A percentile compares a stretch with the other conserved stretches of the same genome.
Conservation (phyloP, 495 filamentous ascomycete genomes). For the Hypomontagnella submonticulosa region DNA sequence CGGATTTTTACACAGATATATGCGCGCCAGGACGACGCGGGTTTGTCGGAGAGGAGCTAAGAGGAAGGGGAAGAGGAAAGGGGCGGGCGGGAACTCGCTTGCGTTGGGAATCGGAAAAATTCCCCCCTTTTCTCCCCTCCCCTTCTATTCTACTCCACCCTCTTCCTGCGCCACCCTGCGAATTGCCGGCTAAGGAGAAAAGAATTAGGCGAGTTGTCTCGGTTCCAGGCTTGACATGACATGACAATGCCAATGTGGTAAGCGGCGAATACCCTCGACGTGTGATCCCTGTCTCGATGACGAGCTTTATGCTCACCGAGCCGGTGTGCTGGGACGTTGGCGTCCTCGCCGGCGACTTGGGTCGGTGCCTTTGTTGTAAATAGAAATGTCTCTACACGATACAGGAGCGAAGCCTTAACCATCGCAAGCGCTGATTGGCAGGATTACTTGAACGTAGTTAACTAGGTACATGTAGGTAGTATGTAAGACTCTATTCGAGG, state of each 20-base stretch:
- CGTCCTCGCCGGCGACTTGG: no score
- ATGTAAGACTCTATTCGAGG: slow-evolving; percentile 30
- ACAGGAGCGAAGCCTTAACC: slow-evolving; percentile 14
- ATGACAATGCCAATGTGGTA: slow-evolving; percentile 27
- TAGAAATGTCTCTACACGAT: background rate
- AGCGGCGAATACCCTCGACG: background rate
- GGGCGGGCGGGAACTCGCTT: slow-evolving; percentile 27
- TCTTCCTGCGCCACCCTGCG: slow-evolving; percentile 9
- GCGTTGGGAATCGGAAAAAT: slow-evolving; percentile 35
- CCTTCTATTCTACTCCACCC: background rate
- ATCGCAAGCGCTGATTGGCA: slow-evolving; percentile 14
- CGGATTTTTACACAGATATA: background rate
- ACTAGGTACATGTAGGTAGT: no score
- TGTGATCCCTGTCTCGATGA: slow-evolving; percentile 29
- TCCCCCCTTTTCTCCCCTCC: slow-evolving; percentile 8
- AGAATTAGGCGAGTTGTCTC: slow-evolving; percentile 51
- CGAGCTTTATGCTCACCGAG: slow-evolving; percentile 6
- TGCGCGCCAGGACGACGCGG: slow-evolving; percentile 14
- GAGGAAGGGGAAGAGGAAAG: background rate
- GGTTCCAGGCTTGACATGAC: slow-evolving; percentile 42
- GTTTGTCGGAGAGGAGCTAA: slow-evolving; percentile 5
- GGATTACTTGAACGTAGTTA: background rate
- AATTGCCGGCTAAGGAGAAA: slow-evolving; percentile 42
- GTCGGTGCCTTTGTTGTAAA: background rate
- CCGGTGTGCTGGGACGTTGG: background rate